Percentiles rank a stretch among this genome's conserved stretches.
Evolutionary conservation across 75 land plant genomes (phyloP).

Genomic region (Isoetes taiwanensis): DNA sequence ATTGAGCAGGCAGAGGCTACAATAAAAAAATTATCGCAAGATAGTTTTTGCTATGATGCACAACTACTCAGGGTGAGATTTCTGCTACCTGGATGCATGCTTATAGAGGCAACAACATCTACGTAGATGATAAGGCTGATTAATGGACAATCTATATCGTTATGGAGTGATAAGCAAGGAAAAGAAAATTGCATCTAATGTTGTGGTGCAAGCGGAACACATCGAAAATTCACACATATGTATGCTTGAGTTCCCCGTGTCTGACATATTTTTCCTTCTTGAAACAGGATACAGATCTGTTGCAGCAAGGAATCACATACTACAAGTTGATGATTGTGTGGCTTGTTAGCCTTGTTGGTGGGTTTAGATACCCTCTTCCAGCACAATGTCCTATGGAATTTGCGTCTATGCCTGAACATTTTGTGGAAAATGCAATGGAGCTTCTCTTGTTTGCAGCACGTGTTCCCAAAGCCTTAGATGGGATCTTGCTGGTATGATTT

Average conservation of each 20-base stretch:
- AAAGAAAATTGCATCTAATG: too few relatives aligned
- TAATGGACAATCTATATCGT: too few relatives aligned
- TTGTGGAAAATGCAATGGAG: constrained; percentile 93
- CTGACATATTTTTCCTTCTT: too few relatives aligned
- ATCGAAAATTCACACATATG: too few relatives aligned
- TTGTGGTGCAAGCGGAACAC: too few relatives aligned
- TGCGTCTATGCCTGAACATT: constrained; percentile 96
- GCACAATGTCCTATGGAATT: constrained; percentile 72
- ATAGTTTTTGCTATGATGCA: constrained; percentile 80
- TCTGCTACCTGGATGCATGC: too few relatives aligned
- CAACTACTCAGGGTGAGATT: constrained; percentile 69
- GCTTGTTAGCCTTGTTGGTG: constrained; percentile 80
- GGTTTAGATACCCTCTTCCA: constrained; percentile 86
- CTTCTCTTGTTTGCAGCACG: constrained; percentile 76
- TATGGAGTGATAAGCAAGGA: too few relatives aligned
- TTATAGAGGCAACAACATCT: too few relatives aligned
- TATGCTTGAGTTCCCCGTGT: too few relatives aligned
- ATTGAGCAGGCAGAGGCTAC: constrained; percentile 52
- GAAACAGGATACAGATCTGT: constrained; percentile 67
- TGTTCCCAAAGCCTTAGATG: constrained; percentile 79
- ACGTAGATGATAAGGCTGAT: too few relatives aligned
- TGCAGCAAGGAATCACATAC: constrained; percentile 58
- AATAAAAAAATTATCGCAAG: constrained; percentile 62
- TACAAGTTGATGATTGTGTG: constrained; percentile 79
- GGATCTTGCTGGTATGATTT: too few relatives aligned